Base-by-base conservation (phyloP, 768 basidiomycete species). In the Xerocomellus chrysenteron region DNA sequence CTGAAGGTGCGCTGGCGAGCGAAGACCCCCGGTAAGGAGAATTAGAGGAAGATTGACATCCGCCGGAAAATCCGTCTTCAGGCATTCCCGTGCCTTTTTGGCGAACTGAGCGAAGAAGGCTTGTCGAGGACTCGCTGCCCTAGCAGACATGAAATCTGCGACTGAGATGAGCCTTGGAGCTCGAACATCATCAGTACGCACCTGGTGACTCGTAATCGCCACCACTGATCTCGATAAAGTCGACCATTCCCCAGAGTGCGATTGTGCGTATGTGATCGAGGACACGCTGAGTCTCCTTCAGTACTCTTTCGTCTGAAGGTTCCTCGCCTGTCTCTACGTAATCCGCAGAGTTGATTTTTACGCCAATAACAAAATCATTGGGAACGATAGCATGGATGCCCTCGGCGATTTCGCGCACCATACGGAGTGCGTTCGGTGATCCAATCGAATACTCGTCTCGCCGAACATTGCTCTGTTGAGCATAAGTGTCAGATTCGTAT, bases 201-300 rank as follows among this genome's bases (percentile, higher is more conserved):
- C 92, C 82, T 62, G 89, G 87, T 17, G 78, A 82, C 65, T 92
- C 90, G 61, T 95, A 96, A 66, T 87, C 86, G 0, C 93, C 93
- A 2, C 93, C 93, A 53, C 87, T 91, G 56, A 96, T 82, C 70
- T 96, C 93, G 49, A 96, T 83, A 65, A 93, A 88, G 68, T 96
- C 93, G 5, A 95, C 65, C 17, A 74, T 72, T 1, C 79, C 78
- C 85, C 90, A 91, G 39, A 69, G 67, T 0, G 86, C 81, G 30
- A 94, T 82, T 39, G 77, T 68, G 17, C 73, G 69, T 13, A 93
- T 74, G 64, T 94, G 86, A 21, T 77, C 70, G 3, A 92, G 70
- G 1, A 86, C 86, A 26, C 79, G 74, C 65, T 35, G 56, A 30
- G 52, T 48, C 37, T 72, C 67, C 6, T 68, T 64, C 36, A 41